A percentile compares a stretch with the other conserved stretches of the same genome.
Evolutionary conservation across 2,329 filamentous ascomycete species (phyloP).

Genomic region (Verticillium albo-atrum): DNA sequence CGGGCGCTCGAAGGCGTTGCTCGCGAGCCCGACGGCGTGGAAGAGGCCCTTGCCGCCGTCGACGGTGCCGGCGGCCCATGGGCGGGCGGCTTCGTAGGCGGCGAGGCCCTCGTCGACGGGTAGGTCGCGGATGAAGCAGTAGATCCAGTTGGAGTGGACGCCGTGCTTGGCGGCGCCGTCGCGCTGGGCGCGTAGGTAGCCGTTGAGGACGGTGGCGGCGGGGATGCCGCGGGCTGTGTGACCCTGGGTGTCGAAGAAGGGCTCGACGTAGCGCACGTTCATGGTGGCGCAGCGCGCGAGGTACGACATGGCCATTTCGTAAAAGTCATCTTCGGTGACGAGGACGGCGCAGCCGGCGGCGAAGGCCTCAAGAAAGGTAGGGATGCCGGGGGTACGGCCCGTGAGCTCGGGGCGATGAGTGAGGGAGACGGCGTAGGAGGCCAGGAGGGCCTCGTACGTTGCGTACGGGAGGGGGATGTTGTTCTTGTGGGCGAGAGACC

Average conservation of each 20-base stretch:
- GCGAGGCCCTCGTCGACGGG: slow-evolving; percentile 30
- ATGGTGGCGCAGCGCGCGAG: slow-evolving; percentile 60
- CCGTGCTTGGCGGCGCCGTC: slow-evolving; percentile 19
- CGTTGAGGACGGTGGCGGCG: slow-evolving; percentile 59
- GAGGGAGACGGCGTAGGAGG: slow-evolving; percentile 49
- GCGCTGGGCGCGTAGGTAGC: slow-evolving; percentile 35
- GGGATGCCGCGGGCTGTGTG: slow-evolving; percentile 60
- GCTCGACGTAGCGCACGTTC: slow-evolving; percentile 68
- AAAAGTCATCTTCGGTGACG: slow-evolving; percentile 62
- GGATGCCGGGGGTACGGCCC: slow-evolving; percentile 21
- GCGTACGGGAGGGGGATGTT: slow-evolving; percentile 60
- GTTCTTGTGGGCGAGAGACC: slow-evolving; percentile 64
- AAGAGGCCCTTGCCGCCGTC: slow-evolving; percentile 30
- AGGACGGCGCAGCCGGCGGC: slow-evolving; percentile 72
- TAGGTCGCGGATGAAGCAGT: slow-evolving; percentile 38
- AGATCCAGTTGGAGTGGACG: slow-evolving; percentile 30
- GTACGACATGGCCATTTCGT: slow-evolving; percentile 68
- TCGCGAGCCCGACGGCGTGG: slow-evolving; percentile 41
- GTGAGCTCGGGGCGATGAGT: slow-evolving; percentile 33
- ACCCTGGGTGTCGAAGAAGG: slow-evolving; percentile 79
- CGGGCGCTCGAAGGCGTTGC: slow-evolving; percentile 40
- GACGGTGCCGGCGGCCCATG: slow-evolving; percentile 25
- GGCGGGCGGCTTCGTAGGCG: slow-evolving; percentile 30
- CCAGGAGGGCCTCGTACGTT: slow-evolving; percentile 53
- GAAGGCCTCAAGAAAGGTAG: slow-evolving; percentile 67